Evolutionary conservation across 2,329 filamentous ascomycete genomes (phyloP).

Genomic region (Fusarium sp.): DNA sequence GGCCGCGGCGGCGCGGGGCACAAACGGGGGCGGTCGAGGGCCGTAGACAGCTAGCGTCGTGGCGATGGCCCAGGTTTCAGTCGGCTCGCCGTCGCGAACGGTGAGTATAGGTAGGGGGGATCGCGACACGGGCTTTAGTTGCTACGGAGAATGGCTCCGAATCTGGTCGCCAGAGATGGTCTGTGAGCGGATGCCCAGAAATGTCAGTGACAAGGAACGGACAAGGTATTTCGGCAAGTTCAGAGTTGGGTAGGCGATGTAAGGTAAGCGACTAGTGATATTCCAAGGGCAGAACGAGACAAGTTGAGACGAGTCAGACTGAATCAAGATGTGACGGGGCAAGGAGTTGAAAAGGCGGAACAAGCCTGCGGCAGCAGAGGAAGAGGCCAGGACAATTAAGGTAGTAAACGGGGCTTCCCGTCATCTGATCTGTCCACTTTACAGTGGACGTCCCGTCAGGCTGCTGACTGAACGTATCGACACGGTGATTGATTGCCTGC

Average conservation of each 20-base stretch:
- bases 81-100: constrained; percentile 41
- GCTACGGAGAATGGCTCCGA: constrained; percentile 9
- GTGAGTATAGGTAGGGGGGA: constrained; percentile 42
- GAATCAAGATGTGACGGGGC: constrained; percentile 1
- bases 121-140: constrained; percentile 31
- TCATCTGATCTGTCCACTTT: constrained; percentile 37
- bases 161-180: constrained; percentile 11
- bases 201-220: constrained; percentile 6
- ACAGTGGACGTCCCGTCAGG: constrained; percentile 16
- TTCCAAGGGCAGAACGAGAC: constrained; percentile 24
- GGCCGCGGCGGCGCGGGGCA: constrained; percentile 37
- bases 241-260: not conserved
- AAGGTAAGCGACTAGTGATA: not conserved
- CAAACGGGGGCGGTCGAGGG: constrained; percentile 29
- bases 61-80: constrained; percentile 43
- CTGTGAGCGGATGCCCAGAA: constrained; percentile 18
- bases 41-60: constrained; percentile 34
- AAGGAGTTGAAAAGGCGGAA: constrained; percentile 13
- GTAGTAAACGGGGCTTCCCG: constrained; percentile 5
- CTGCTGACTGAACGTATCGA: constrained; percentile 23
- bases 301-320: constrained; percentile 24
- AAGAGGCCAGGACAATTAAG: not conserved
- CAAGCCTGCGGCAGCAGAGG: constrained; percentile 6
- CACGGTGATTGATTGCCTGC: not conserved
- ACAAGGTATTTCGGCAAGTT: constrained; percentile 10